Evolutionary conservation across 371 early-diverging fungal genomes (phyloP).

Genomic region (Mucor saturninus): DNA sequence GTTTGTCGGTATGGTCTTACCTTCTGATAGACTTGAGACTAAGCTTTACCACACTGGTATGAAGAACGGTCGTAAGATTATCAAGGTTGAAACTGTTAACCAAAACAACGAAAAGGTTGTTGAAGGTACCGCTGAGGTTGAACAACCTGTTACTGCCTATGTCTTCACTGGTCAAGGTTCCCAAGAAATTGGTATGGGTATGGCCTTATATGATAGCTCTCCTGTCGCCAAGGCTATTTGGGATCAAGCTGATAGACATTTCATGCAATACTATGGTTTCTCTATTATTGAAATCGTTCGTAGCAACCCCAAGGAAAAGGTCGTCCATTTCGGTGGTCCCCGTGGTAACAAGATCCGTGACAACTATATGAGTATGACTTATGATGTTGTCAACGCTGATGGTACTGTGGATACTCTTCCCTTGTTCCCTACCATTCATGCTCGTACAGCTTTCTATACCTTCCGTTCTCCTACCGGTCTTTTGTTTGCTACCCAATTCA

Average conservation of each 20-base stretch:
- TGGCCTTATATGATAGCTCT: constrained; percentile 89
- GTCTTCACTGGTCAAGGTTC: constrained; percentile 98
- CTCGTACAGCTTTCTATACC: constrained; percentile 82
- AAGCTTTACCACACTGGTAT: constrained; percentile 94
- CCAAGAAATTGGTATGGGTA: constrained; percentile 96
- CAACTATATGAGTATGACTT: constrained; percentile 91
- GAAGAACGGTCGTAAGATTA: constrained; percentile 96
- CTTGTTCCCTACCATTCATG: constrained; percentile 90
- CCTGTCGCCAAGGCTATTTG: constrained; percentile 87
- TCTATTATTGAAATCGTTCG: constrained; percentile 95
- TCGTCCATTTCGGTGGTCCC: constrained; percentile 93
- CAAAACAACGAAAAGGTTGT: constrained; percentile 87
- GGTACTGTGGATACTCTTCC: constrained; percentile 77
- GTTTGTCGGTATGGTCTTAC: constrained; percentile 88
- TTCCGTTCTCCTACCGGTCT: constrained; percentile 92
- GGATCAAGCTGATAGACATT: constrained; percentile 92
- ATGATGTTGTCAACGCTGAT: constrained; percentile 81
- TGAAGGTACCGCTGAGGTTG: constrained; percentile 92
- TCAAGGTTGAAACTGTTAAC: constrained; percentile 91
- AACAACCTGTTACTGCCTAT: constrained; percentile 90
- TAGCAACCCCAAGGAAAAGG: constrained; percentile 85
- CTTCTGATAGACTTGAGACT: constrained; percentile 85
- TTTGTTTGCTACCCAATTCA: constrained; percentile 95
- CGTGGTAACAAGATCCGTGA: constrained; percentile 90
- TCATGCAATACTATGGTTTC: constrained; percentile 88